Percentiles rank a stretch among this genome's conserved stretches.
Conservation (phyloP, 441 rosid species). For the Adansonia grandidieri region DNA sequence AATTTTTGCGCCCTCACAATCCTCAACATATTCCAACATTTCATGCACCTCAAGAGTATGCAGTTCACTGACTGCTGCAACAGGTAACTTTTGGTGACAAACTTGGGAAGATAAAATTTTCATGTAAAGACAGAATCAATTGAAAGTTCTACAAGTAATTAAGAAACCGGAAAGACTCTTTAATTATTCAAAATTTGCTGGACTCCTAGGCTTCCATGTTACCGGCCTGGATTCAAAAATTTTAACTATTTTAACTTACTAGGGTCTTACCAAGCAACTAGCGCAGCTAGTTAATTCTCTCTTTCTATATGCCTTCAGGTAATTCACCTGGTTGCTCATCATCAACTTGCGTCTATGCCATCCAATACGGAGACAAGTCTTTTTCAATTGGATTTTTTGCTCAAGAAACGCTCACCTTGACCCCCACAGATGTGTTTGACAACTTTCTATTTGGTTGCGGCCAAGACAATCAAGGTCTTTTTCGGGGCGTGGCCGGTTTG, state of each 20-base stretch:
- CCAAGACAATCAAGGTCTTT: conserved; percentile 6
- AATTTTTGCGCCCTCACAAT: neutral
- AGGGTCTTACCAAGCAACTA: too few relatives aligned
- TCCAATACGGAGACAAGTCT: neutral
- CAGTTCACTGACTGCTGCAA: neutral
- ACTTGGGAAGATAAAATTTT: too few relatives aligned
- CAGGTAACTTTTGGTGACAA: conserved; percentile 7
- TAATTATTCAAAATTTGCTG: neutral
- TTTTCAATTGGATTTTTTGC: neutral
- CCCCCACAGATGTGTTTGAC: neutral
- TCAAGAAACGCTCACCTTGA: conserved; percentile 15
- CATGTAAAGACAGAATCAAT: too few relatives aligned
- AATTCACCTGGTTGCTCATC: neutral
- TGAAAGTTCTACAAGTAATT: too few relatives aligned
- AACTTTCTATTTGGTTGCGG: conserved; percentile 19
- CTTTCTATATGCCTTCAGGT: conserved; percentile 12
- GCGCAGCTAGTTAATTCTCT: neutral
- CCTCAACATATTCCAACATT: conserved; percentile 12
- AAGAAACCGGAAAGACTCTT: too few relatives aligned
- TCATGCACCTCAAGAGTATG: neutral
- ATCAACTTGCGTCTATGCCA: conserved; percentile 15
- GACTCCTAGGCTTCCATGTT: neutral
- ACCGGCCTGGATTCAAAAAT: neutral
- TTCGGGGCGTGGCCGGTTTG: neutral
- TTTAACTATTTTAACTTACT: neutral